Percentiles rank a stretch among this genome's conserved stretches.
These are phyloP conservation scores for Suillus fuscotomentosus DNA, from an alignment of 768 basidiomycete species.

Conservation along the genomic window DNA sequence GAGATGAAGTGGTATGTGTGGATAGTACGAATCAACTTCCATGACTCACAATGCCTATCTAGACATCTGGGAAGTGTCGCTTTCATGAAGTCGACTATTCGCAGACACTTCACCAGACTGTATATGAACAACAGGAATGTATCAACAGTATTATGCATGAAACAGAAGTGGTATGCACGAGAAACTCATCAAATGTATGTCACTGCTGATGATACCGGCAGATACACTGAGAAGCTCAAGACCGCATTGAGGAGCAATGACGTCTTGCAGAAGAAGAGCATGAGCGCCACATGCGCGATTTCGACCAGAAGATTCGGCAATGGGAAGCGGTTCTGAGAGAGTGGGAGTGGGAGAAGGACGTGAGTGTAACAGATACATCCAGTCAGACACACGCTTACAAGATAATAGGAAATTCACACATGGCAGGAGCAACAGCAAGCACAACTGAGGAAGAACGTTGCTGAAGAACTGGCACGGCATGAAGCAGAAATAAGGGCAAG, in stretches of 20 bases:
- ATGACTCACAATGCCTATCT: neutral
- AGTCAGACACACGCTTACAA: neutral
- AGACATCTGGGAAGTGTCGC: neutral
- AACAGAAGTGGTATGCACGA: neutral
- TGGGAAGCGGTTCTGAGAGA: neutral
- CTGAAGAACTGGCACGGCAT: no score
- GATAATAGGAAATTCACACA: neutral
- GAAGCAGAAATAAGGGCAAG: no score
- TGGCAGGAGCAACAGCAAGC: neutral
- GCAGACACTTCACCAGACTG: neutral
- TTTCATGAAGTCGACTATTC: constrained; percentile 5
- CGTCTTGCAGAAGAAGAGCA: neutral
- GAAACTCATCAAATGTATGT: no score
- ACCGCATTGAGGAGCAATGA: neutral
- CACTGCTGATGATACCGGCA: neutral
- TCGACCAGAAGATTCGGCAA: neutral
- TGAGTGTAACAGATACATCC: neutral
- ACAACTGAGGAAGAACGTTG: neutral
- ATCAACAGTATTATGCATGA: neutral
- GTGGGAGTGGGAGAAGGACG: neutral
- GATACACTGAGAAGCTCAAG: neutral
- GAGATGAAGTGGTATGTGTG: neutral
- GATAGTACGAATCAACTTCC: neutral
- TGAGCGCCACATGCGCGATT: neutral
- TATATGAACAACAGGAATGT: neutral